Evolutionary conservation across 140 eudicot species (phyloP), one percentile per base, ranked within the genome.

Genomic region (Senecio squalidus): DNA sequence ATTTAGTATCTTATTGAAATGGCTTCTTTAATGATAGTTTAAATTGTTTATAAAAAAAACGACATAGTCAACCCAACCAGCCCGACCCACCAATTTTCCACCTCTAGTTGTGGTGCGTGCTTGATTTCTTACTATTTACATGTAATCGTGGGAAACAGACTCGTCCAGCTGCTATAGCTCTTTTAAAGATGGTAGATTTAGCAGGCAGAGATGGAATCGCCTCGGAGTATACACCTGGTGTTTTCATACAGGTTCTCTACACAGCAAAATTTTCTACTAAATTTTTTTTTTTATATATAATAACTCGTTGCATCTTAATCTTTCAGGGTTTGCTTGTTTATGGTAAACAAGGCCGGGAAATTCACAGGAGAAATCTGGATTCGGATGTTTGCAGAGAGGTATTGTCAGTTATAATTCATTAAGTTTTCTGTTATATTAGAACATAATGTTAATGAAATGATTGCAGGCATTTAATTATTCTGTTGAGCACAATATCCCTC

Each of bases 321-420:
- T 60, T 74, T 51, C 71, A 91, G 96, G 98, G 98, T 53, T 79
- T 91, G 80, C 91, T 91, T 65, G 98, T 92, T 40, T 87, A 92
- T 79, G 98, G 98, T 39, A 79, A 62, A 66, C 83, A 86, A 75
- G 98, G 98, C 11, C 88, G 68, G 53, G 98, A 92, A 75, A 87
- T 92, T 46, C 87, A 64, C 67, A 70, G 83, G 75, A 84, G 71
- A 36, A 86, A 77, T 67, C 75, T 87, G 67, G 89, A 92, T 60
- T 61, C 75, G 28, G 27, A 60, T 65, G 72, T 92, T 67, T 87
- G 96, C 79, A 77, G 72, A 78, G 89, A 92, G 95, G 98, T 92
- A 70, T 39, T 67, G 27, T 1, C 20, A 5, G 15, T 33, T 36
- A 22, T 7, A 10, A n/a, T 61, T n/a, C 34, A 46, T 5, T n/a